Evolutionary conservation across 257 asterid species (phyloP), one percentile per base, ranked within the genome.

Genomic region (Cordia subcordata): DNA sequence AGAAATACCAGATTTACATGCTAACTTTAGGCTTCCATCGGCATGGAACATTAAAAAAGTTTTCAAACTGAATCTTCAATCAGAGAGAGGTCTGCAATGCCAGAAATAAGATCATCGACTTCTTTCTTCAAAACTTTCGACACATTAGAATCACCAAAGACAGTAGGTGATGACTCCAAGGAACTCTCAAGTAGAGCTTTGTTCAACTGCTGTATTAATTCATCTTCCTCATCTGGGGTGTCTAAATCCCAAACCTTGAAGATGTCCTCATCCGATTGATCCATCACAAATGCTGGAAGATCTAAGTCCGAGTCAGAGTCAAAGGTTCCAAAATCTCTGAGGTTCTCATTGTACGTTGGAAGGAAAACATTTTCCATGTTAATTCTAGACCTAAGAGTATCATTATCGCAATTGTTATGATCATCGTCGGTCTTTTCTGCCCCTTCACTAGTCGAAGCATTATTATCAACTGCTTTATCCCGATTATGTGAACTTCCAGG

Each of bases 71-170:
- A 42, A 42, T 42, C 15, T 10, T 42, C 14, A 42, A 42, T 67
- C 80, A 87, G 56, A 8, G 83, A 52, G 65, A 84, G 84, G 63
- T 81, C 87, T 50, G 74, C 86, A 11, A 88, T 65, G 59, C 87
- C 74, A 59, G 79, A 68, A 68, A 82, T 50, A 39, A 85, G 74
- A 69, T 79, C 85, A 61, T 76, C 85, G 13, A 87, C 47, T 42
- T 14, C 47, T 42, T 39, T 52, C n/a, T 39, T 64, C 70, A 62
- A 50, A 21, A 32, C 76, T 42, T 56, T 67, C 72, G 60, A 64
- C 47, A 57, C 53, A 38, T 44, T 53, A 10, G 69, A 49, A 64
- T 63, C 76, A 67, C 61, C 77, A 47, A 74, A 54, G 62, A 55
- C 68, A 0, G 76, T 27, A 62, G 71, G 35, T 15, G 57, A 20